A percentile compares a stretch with the other conserved stretches of the same genome.
Evolutionary conservation across 2,329 filamentous ascomycete species (phyloP).

Genomic region (Chaetothyriales sp.): DNA sequence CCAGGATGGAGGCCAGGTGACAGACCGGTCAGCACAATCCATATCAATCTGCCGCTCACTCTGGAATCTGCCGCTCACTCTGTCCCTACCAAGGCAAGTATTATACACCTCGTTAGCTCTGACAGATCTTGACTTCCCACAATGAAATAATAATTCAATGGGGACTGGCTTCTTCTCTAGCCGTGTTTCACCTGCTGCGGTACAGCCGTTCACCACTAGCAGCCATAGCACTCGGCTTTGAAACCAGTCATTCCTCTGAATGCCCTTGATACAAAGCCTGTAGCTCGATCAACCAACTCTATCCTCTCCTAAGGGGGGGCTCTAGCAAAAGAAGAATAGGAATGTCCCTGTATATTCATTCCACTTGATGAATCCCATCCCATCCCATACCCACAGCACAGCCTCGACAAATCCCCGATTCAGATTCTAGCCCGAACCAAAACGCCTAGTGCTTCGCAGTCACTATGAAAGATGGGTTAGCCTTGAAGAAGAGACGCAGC

Average conservation of each 20-base stretch:
- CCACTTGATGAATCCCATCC: background rate
- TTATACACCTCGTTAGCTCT: no score
- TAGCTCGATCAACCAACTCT: background rate
- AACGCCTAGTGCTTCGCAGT: slow-evolving; percentile 46
- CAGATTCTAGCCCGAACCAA: background rate
- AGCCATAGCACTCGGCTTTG: no score
- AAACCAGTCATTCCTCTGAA: background rate
- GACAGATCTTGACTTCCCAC: no score
- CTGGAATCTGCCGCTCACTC: no score
- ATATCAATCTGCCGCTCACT: no score
- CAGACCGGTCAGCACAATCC: no score
- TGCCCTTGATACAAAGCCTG: background rate
- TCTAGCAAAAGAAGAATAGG: background rate
- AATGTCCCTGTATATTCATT: background rate
- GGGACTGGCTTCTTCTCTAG: no score
- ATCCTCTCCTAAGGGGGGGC: background rate
- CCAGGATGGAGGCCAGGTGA: no score
- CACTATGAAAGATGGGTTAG: slow-evolving; percentile 24
- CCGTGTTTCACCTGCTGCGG: no score
- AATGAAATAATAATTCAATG: no score
- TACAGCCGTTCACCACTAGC: no score
- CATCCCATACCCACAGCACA: background rate
- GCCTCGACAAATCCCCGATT: background rate
- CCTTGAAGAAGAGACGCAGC: background rate
- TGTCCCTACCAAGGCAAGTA: no score